Evolutionary conservation across 2,329 filamentous ascomycete genomes (phyloP), one percentile per base, ranked within the genome.

Genomic region (Paecilomyces niveus): DNA sequence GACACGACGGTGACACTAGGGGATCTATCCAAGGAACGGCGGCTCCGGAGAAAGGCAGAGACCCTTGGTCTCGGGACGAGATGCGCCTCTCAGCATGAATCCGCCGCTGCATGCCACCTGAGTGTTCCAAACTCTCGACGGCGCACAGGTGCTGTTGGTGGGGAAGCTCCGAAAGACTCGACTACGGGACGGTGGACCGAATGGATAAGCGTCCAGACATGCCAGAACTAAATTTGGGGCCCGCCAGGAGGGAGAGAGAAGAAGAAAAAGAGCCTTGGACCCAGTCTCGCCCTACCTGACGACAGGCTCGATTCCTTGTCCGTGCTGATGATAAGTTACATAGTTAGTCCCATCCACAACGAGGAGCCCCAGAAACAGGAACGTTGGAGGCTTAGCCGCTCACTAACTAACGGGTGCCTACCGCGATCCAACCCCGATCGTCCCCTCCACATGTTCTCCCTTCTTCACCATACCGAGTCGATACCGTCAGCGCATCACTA

Each of bases 1-100:
- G 70, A 71, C 71, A 73, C 70, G 68, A 72, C 70, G 68, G 72
- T 73, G 70, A 72, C 69, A 70, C 68, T 67, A 69, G 67, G 63
- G 63, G 69, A 69, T 65, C 54, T 61, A 66, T 61, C 62, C 54
- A 49, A 45, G 31, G 53, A 54, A 49, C 26, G 31, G 45, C 32
- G 21, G 54, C 50, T 54, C 53, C 31, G 24, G 54, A 56, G 59
- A 32, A 50, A 35, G n/a, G 39, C 57, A 50, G 50, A 54, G 53
- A 58, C 59, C 58, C 60, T 58, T 61, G 57, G 59, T 61, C 58
- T 61, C 57, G 59, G 59, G 59, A 57, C 58, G 22, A 57, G 54
- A 52, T 52, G 50, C 13, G 50, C 50, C 50, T 21, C 50, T 24
- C 21, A 52, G 21, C 50, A 29, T 52, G n/a, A 29, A 24, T 52